phyloP scores from a whole-genome alignment of 2,329 filamentous ascomycete genomes.

The Penicillium griseofulvum region DNA sequence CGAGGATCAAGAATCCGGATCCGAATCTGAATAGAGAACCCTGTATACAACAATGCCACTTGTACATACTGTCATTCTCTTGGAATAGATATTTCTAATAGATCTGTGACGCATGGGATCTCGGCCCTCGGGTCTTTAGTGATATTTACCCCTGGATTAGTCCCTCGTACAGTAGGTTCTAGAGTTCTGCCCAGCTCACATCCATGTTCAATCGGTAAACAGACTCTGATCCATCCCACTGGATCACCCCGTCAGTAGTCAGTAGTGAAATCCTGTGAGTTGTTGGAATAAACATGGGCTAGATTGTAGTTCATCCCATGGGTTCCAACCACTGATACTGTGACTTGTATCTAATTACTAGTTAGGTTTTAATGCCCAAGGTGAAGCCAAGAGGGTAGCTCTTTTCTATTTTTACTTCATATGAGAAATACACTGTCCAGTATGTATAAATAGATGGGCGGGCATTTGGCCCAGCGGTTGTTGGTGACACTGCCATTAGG shows the following conservation, averaged over 20 bases:
- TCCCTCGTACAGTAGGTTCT: background rate
- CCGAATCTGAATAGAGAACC: background rate
- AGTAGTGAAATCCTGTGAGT: slow-evolving; percentile 27
- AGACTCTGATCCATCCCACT: slow-evolving; percentile 34
- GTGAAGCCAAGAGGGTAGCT: no score
- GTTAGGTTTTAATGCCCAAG: no score
- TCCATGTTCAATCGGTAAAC: slow-evolving; percentile 41
- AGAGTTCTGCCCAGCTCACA: slow-evolving; percentile 27
- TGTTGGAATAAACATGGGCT: background rate
- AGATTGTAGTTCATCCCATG: no score
- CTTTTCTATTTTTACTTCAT: background rate
- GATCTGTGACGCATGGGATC: background rate
- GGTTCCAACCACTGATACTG: background rate
- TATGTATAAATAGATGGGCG: background rate
- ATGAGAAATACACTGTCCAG: background rate
- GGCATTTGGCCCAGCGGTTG: background rate
- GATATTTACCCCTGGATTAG: background rate
- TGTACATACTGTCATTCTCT: background rate
- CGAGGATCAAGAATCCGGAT: background rate
- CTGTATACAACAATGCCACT: background rate
- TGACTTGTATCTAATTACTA: no score
- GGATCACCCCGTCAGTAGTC: slow-evolving; percentile 44
- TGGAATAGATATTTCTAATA: background rate
- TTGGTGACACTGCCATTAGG: background rate
- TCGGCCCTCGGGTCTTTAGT: background rate